These are phyloP conservation scores for Lyophyllum atratum DNA, from an alignment of 768 basidiomycete genomes.

Conservation along the genomic window DNA sequence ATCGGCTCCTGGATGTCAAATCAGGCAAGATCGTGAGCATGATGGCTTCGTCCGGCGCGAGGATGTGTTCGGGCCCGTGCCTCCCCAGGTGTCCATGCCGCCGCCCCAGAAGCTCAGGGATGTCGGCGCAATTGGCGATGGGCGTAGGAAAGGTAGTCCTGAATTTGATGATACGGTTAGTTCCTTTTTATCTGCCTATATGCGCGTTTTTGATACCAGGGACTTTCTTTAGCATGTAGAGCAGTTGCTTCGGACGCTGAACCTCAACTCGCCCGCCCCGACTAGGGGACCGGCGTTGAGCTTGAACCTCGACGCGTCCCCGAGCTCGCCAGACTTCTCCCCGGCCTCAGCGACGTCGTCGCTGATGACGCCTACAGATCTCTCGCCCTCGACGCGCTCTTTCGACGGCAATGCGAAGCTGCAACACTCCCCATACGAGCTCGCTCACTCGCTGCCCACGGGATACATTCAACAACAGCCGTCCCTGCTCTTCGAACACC, in stretches of 20 bases:
- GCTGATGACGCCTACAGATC: constrained; percentile 72
- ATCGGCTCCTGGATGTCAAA: background rate
- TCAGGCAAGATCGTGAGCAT: background rate
- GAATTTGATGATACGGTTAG: constrained; percentile 38
- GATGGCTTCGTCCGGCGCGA: constrained; percentile 43
- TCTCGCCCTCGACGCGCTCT: constrained; percentile 60
- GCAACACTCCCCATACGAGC: constrained; percentile 46
- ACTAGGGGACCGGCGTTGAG: constrained; percentile 44
- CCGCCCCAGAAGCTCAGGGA: constrained; percentile 34
- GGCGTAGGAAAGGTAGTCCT: constrained; percentile 63
- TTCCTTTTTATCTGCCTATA: constrained; percentile 3
- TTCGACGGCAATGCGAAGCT: constrained; percentile 57
- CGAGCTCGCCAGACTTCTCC: constrained; percentile 68
- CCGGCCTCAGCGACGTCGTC: constrained; percentile 73
- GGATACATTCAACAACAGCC: constrained; percentile 33
- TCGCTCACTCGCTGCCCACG: constrained; percentile 41
- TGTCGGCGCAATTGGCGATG: constrained; percentile 81
- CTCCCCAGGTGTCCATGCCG: constrained; percentile 27
- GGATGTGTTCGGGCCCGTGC: constrained; percentile 67
- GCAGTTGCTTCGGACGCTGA: constrained; percentile 76
- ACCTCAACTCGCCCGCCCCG: constrained; percentile 76
- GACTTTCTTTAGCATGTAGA: constrained; percentile 63
- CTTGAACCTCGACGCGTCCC: constrained; percentile 47
- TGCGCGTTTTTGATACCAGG: background rate
- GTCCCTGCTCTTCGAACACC: constrained; percentile 42